A percentile compares a stretch with the other conserved stretches of the same genome.
Evolutionary conservation across 1,284 basidiomycete genomes (phyloP).

Genomic region (Apiotrichum gamsii): DNA sequence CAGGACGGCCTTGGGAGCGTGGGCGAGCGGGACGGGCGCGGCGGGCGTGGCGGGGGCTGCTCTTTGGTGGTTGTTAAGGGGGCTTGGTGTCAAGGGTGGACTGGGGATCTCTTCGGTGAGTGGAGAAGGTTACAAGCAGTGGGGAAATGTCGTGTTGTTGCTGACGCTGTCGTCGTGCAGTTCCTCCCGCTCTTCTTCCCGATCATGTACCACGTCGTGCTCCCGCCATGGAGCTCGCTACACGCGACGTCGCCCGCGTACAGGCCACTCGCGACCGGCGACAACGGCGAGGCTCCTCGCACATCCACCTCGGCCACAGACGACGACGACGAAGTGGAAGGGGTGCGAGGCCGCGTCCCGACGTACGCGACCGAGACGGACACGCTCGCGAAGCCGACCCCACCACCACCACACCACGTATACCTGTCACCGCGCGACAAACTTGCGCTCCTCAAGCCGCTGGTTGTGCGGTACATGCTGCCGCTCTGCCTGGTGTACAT

Average conservation of each 20-base stretch:
- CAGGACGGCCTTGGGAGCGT: slow-evolving; percentile 56
- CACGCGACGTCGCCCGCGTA: slow-evolving; percentile 10
- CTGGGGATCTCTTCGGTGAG: slow-evolving; percentile 62
- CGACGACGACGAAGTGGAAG: too few species aligned
- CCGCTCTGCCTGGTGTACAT: slow-evolving; percentile 51
- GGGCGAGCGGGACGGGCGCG: slow-evolving; percentile 86
- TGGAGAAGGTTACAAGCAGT: slow-evolving; percentile 5
- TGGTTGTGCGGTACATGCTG: slow-evolving; percentile 62
- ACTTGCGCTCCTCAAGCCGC: slow-evolving; percentile 64
- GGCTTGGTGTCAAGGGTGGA: slow-evolving; percentile 73
- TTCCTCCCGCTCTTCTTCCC: slow-evolving; percentile 71
- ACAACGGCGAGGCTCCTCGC: too few species aligned
- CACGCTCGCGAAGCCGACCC: background rate
- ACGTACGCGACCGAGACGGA: background rate
- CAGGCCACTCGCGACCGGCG: slow-evolving; percentile 26
- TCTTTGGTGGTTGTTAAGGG: slow-evolving; percentile 89
- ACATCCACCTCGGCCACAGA: too few species aligned
- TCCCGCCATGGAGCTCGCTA: slow-evolving; percentile 52
- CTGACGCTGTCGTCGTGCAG: slow-evolving; percentile 46
- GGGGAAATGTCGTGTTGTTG: too few species aligned
- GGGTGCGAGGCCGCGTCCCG: background rate
- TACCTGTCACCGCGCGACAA: slow-evolving; percentile 62
- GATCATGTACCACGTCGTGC: slow-evolving; percentile 63
- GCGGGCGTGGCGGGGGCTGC: slow-evolving; percentile 89
- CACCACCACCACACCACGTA: too few species aligned